Evolutionary conservation across 2,329 filamentous ascomycete genomes (phyloP).

Genomic region (Hymenotorrendiella dingleyae): DNA sequence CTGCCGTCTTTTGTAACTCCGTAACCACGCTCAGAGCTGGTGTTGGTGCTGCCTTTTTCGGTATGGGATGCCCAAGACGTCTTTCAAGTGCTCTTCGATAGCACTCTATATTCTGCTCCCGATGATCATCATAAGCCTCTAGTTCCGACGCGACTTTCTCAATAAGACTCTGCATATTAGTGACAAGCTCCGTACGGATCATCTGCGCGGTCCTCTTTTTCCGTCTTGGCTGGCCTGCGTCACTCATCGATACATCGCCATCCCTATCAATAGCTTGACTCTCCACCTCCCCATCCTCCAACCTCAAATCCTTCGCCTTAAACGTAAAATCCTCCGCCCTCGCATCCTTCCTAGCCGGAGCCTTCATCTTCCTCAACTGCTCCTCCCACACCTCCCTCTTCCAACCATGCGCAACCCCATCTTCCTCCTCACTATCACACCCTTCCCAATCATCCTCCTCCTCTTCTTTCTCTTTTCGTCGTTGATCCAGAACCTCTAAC

Average conservation of each 20-base stretch:
- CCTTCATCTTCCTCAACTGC: constrained; percentile 33
- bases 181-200: constrained; percentile 8
- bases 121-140: neutral
- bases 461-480: neutral
- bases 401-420: too few relatives aligned
- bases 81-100: too few relatives aligned
- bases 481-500: constrained; percentile 5
- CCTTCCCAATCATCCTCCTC: constrained; percentile 35
- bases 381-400: too few relatives aligned
- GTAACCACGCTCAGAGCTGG: too few relatives aligned
- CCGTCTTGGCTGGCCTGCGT: neutral
- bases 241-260: constrained; percentile 15
- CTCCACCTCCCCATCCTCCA: constrained; percentile 15
- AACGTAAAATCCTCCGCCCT: constrained; percentile 15
- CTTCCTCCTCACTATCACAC: too few relatives aligned
- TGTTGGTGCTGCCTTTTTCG: too few relatives aligned
- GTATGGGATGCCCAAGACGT: too few relatives aligned
- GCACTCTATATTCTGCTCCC: too few relatives aligned
- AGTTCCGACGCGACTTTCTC: neutral
- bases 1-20: too few relatives aligned
- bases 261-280: neutral
- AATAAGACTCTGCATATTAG: neutral
- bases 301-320: constrained; percentile 17
- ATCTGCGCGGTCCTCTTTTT: constrained; percentile 4
- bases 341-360: constrained; percentile 25